These are phyloP conservation scores for Rutstroemia sp. DNA, from an alignment of 2,329 filamentous ascomycete genomes.

Conservation along the genomic window DNA sequence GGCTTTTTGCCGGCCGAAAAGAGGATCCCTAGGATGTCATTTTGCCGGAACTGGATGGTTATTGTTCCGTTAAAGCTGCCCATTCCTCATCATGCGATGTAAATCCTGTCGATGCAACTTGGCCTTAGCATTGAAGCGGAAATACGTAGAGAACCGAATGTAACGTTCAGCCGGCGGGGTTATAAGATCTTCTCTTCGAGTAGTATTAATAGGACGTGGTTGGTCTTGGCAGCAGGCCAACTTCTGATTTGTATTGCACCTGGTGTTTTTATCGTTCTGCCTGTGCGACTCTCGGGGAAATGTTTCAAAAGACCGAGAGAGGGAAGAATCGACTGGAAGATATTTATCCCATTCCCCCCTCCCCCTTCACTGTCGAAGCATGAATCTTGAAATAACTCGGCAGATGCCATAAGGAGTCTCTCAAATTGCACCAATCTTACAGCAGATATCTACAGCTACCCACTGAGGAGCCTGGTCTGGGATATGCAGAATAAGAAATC, in stretches of 20 bases:
- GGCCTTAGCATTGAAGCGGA: not conserved
- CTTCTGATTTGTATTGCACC: not conserved
- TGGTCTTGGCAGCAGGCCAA: not conserved
- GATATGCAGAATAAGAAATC: no score
- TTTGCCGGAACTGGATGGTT: not conserved
- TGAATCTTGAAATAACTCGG: not conserved
- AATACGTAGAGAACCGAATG: not conserved
- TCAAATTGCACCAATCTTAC: not conserved
- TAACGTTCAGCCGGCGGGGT: constrained; percentile 7
- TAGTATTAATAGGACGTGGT: constrained; percentile 1
- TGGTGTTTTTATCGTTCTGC: not conserved
- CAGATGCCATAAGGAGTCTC: not conserved
- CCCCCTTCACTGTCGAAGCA: not conserved
- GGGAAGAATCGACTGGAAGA: not conserved
- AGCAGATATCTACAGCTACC: not conserved
- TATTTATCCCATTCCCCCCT: constrained; percentile 4
- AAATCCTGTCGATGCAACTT: constrained; percentile 2
- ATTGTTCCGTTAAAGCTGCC: not conserved
- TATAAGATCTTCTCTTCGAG: not conserved
- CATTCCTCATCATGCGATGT: constrained; percentile 6
- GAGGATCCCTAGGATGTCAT: not conserved
- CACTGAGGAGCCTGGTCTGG: no score
- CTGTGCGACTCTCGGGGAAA: constrained; percentile 7
- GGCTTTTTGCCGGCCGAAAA: no score
- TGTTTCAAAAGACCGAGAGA: constrained; percentile 12